Percentiles rank a stretch among this genome's conserved stretches.
Conservation (phyloP, 331 rosid genomes). For the Prunus yedoensis region DNA sequence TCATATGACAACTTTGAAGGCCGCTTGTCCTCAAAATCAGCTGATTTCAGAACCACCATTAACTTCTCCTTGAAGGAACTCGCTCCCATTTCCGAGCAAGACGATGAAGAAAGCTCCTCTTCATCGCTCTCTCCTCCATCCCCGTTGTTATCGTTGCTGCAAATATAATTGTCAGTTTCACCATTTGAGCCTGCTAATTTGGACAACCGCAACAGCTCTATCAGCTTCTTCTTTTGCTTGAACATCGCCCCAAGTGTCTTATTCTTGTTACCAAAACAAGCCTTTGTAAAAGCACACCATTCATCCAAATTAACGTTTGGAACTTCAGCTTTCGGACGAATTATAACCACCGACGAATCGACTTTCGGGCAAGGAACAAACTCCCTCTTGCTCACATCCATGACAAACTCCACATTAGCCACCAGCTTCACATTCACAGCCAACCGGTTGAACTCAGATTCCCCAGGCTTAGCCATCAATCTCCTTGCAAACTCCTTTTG, state of each 20-base stretch:
- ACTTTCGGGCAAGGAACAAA: slow-evolving; percentile 83
- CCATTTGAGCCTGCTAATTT: slow-evolving; percentile 11
- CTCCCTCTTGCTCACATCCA: slow-evolving; percentile 89
- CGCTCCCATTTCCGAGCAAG: slow-evolving; percentile 28
- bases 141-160: background rate
- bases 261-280: slow-evolving; percentile 63
- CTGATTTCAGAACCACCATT: slow-evolving; percentile 48
- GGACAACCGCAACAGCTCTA: slow-evolving; percentile 45
- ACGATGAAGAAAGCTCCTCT: slow-evolving; percentile 16
- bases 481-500: slow-evolving; percentile 89
- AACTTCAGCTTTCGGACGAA: slow-evolving; percentile 59
- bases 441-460: slow-evolving; percentile 72
- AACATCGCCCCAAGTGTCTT: slow-evolving; percentile 77
- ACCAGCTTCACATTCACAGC: slow-evolving; percentile 75
- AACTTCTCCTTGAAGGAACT: slow-evolving; percentile 55
- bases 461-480: slow-evolving; percentile 70
- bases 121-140: slow-evolving; percentile 24
- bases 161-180: background rate
- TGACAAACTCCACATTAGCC: slow-evolving; percentile 73
- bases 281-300: slow-evolving; percentile 73
- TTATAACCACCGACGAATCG: slow-evolving; percentile 76
- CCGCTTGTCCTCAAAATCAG: slow-evolving; percentile 63
- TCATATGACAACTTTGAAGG: slow-evolving; percentile 62
- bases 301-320: slow-evolving; percentile 57
- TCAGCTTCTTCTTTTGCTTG: slow-evolving; percentile 62